A percentile compares a stretch with the other conserved stretches of the same genome.
These are phyloP conservation scores for Euptelea pleiosperma DNA, from an alignment of 164 flowering plant genomes.

Conservation along the genomic window DNA sequence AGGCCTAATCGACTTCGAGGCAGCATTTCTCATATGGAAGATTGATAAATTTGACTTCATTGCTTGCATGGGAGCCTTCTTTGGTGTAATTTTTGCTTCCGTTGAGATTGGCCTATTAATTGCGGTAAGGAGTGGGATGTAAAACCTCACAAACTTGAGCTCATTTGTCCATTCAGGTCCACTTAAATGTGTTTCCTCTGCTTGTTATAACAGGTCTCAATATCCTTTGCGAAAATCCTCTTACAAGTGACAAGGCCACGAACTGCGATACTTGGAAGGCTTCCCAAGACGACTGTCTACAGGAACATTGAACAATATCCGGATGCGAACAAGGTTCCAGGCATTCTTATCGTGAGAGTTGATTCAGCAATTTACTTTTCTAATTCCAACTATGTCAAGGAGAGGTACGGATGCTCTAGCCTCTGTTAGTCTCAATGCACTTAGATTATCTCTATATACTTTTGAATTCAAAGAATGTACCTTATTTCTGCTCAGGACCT, in stretches of 20 bases:
- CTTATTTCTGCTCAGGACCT: too few species aligned
- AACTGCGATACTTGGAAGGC: constrained; percentile 59
- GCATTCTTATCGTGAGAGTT: constrained; percentile 56
- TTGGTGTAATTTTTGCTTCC: constrained; percentile 69
- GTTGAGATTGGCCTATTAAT: constrained; percentile 84
- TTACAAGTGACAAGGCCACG: constrained; percentile 78
- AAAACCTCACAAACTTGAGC: neutral
- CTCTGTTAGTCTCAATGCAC: neutral
- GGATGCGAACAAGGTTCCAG: constrained; percentile 55
- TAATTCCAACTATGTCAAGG: constrained; percentile 70
- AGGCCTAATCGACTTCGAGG: constrained; percentile 59
- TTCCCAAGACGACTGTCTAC: constrained; percentile 56
- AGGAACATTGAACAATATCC: constrained; percentile 69
- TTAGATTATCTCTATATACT: neutral
- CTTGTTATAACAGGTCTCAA: constrained; percentile 41
- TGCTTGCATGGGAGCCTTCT: constrained; percentile 87
- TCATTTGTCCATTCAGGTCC: neutral
- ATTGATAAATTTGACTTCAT: constrained; percentile 80
- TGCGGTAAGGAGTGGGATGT: constrained; percentile 45
- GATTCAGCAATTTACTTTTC: constrained; percentile 82
- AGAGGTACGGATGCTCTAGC: constrained; percentile 43
- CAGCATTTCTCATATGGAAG: constrained; percentile 69
- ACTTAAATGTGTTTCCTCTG: neutral
- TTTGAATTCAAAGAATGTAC: too few species aligned
- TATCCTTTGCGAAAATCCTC: constrained; percentile 73